phyloP scores from a whole-genome alignment of 257 asterid species.

The Solanum ahanhuiri region DNA sequence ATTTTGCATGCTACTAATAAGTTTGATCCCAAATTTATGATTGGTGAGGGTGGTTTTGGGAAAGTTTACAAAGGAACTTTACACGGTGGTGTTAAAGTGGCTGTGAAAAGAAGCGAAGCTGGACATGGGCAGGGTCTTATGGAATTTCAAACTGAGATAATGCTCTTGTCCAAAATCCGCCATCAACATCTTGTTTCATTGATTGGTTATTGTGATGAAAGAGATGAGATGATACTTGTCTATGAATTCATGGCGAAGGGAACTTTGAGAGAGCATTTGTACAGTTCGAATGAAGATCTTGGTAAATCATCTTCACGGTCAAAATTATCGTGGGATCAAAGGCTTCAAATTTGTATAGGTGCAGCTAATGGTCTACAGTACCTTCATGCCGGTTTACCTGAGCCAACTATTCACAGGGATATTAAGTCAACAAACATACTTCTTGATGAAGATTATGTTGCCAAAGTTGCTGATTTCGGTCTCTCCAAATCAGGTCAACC shows the following conservation, averaged over 20 bases:
- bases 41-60: conserved; percentile 67
- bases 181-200: conserved; percentile 52
- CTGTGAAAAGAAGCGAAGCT: conserved; percentile 52
- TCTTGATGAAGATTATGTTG: conserved; percentile 40
- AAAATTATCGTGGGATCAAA: conserved; percentile 31
- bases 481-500: conserved; percentile 32
- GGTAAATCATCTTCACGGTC: background rate
- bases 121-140: conserved; percentile 41
- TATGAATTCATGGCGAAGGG: conserved; percentile 65
- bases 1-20: conserved; percentile 36
- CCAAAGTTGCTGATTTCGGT: conserved; percentile 61
- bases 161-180: conserved; percentile 37
- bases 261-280: conserved; percentile 46
- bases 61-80: conserved; percentile 45
- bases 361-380: conserved; percentile 47
- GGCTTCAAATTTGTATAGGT: conserved; percentile 44
- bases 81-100: conserved; percentile 38
- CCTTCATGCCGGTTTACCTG: conserved; percentile 36
- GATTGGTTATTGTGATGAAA: conserved; percentile 52
- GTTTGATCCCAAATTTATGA: conserved; percentile 20
- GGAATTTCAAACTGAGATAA: conserved; percentile 52
- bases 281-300: conserved; percentile 2
- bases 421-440: conserved; percentile 60
- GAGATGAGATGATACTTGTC: conserved; percentile 44
- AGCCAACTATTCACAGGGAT: conserved; percentile 46